phyloP scores from a whole-genome alignment of 1,139 yeast genomes.

The Debaryomyces sp. region DNA sequence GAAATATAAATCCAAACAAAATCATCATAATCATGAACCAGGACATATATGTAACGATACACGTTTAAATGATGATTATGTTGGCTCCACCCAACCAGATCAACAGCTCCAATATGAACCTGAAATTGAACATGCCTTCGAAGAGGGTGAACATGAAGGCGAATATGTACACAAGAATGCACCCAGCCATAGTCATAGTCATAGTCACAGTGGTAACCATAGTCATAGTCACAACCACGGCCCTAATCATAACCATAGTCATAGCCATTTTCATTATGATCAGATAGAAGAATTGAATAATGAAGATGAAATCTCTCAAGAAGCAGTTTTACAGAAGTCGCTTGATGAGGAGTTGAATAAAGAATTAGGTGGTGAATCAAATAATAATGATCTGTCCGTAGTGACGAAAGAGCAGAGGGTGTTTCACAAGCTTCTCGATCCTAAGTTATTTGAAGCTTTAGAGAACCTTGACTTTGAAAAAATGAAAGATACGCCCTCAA shows the following conservation, averaged over 20 bases:
- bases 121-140: constrained; percentile 4
- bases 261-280: constrained; percentile 2
- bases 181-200: constrained; percentile 7
- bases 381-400: not conserved
- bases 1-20: constrained; percentile 19
- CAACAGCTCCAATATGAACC: not conserved
- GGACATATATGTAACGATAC: not conserved
- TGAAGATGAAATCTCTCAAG: not conserved
- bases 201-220: constrained; percentile 6
- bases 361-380: not conserved
- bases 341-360: constrained; percentile 10
- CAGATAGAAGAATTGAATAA: constrained; percentile 1
- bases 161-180: not conserved
- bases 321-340: not conserved
- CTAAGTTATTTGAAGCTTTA: constrained; percentile 32
- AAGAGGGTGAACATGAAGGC: constrained; percentile 1
- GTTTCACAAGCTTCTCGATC: constrained; percentile 32
- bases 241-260: constrained; percentile 10
- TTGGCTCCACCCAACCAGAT: not conserved
- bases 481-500: constrained; percentile 26
- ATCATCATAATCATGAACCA: constrained; percentile 3
- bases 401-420: constrained; percentile 14
- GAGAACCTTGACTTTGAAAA: constrained; percentile 26
- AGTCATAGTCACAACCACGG: constrained; percentile 7
- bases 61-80: constrained; percentile 3